These are phyloP conservation scores for Hypericum perforatum DNA, from an alignment of 345 rosid genomes.

Conservation along the genomic window DNA sequence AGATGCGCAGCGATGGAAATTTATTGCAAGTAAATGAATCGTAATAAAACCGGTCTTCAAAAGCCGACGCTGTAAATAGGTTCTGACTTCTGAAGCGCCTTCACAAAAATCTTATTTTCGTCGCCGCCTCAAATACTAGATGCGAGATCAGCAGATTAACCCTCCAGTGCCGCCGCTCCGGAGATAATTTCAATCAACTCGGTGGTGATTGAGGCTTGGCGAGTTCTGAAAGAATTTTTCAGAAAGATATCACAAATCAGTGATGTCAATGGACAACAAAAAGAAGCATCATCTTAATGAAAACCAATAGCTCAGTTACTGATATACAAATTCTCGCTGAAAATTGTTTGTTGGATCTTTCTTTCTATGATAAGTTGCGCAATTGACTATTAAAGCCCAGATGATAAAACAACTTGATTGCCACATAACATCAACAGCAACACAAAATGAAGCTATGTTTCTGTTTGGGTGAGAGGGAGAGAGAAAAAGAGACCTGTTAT, in stretches of 20 bases:
- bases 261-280: too few relatives aligned
- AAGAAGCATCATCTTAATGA: too few relatives aligned
- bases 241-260: background rate
- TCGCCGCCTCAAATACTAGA: conserved; percentile 9
- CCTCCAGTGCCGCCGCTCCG: conserved; percentile 85
- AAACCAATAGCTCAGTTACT: too few relatives aligned
- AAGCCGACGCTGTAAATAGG: conserved; percentile 9
- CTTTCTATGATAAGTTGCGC: too few relatives aligned
- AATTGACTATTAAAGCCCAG: too few relatives aligned
- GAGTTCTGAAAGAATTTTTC: conserved; percentile 44
- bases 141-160: conserved; percentile 17
- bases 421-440: too few relatives aligned
- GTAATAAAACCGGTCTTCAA: conserved; percentile 11
- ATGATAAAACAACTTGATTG: too few relatives aligned
- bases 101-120: conserved; percentile 33
- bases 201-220: conserved; percentile 96
- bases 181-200: conserved; percentile 97
- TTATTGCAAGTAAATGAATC: conserved; percentile 29
- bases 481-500: conserved; percentile 28
- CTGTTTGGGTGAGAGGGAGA: conserved; percentile 8
- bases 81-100: conserved; percentile 16
- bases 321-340: too few relatives aligned
- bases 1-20: conserved; percentile 8
- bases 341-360: too few relatives aligned
- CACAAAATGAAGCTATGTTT: too few relatives aligned